phyloP scores from a whole-genome alignment of 257 asterid species.

The Vinca minor region DNA sequence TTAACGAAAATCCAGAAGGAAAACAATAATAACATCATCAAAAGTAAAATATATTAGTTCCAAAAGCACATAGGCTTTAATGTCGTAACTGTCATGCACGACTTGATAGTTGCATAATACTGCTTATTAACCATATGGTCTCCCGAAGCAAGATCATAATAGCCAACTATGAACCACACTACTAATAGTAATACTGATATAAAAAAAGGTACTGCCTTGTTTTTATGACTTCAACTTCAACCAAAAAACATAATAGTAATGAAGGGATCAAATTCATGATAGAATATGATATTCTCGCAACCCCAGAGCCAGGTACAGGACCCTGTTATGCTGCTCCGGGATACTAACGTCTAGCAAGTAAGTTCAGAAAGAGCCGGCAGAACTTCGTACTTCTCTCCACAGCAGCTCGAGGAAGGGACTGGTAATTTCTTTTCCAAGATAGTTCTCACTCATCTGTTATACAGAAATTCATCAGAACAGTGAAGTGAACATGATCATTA shows the following conservation, averaged over 20 bases:
- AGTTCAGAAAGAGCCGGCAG: background rate
- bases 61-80: background rate
- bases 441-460: background rate
- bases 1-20: no score
- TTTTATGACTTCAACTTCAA: background rate
- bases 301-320: background rate
- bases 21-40: background rate
- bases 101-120: background rate
- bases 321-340: background rate
- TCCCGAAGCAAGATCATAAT: background rate
- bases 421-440: background rate
- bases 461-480: background rate
- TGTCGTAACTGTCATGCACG: background rate
- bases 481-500: background rate
- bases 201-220: background rate
- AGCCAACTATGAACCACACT: background rate
- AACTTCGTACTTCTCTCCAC: background rate
- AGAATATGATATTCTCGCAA: background rate
- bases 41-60: background rate
- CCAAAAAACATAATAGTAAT: background rate
- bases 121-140: background rate
- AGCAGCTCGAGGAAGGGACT: background rate
- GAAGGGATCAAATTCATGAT: background rate
- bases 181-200: background rate
- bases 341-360: background rate